Conservation (phyloP, 257 asterid species). For the Solanum okadae region DNA sequence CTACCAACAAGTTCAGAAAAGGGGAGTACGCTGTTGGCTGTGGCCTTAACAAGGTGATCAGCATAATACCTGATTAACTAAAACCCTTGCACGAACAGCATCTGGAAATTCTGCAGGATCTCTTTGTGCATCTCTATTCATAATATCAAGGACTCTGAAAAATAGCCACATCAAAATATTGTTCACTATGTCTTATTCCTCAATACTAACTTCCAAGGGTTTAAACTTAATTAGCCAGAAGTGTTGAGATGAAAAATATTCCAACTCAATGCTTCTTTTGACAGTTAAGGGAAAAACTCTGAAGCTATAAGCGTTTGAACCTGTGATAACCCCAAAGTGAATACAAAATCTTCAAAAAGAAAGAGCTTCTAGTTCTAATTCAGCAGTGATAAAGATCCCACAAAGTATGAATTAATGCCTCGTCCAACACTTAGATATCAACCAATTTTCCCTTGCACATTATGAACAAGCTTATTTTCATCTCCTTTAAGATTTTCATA, state of each 20-base stretch:
- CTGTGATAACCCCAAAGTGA: not conserved
- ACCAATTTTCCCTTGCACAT: not conserved
- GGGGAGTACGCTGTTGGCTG: not conserved
- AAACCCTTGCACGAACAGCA: conserved; percentile 60
- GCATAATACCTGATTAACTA: conserved; percentile 58
- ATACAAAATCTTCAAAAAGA: not conserved
- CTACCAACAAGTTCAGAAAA: not conserved
- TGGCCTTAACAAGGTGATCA: conserved; percentile 1
- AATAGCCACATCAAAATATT: conserved; percentile 1
- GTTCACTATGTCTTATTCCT: not conserved
- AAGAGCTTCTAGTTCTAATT: not conserved
- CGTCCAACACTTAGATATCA: not conserved
- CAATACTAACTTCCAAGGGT: not conserved
- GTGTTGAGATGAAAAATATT: not conserved
- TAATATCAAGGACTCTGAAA: conserved; percentile 85
- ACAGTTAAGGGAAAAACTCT: not conserved
- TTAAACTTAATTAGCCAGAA: not conserved
- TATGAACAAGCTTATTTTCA: not conserved
- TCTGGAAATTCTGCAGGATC: conserved; percentile 80
- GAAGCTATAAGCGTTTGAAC: not conserved
- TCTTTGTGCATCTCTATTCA: conserved; percentile 77
- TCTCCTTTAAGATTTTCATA: not conserved
- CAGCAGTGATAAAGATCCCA: not conserved
- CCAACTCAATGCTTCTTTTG: not conserved
- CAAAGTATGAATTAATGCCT: not conserved